Evolutionary conservation across 805 yeast genomes (phyloP), one percentile per base, ranked within the genome.

Genomic region (Komagataella populi): DNA sequence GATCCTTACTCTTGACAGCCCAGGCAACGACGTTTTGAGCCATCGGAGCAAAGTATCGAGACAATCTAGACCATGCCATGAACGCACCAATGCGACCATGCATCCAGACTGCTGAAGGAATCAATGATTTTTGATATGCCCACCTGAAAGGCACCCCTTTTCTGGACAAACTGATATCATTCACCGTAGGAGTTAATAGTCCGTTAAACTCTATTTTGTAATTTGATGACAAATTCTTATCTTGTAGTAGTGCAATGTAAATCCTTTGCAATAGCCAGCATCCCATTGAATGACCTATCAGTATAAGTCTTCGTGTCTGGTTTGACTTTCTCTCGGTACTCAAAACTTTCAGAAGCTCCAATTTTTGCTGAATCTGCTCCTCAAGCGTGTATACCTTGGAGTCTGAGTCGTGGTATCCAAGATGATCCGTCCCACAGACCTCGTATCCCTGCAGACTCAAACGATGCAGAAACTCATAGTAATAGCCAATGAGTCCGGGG

Each of bases 201-300:
- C 88, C 87, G 18, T 76, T 70, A 51, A 78, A 71, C 50, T 61
- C 63, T 36, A 78, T 64, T 4, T 64, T 55, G 24, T 66, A 56
- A 17, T 58, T 54, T 2, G 56, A 57, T 2, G 60, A 51, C 30
- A 69, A 49, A 12, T 55, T 61, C 0, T 53, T 46, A 47, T 66
- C 70, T 23, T 56, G 55, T 6, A 56, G 45, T 43, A 70, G 53
- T 30, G 56, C 52, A 22, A 64, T 58, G 1, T 77, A 68, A 2
- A 79, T 69, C 47, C 84, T 62, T 61, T 84, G 89, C 2, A 70
- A 62, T 47, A 85, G 67, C 69, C 76, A 85, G 5, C 81, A 71
- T 1, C 95, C 95, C 12, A 84, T 77, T 0, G 91, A 84, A 61
- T 85, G 95, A 18, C 87, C 83, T 56, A 82, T 62, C 20, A 83